Percentiles rank a stretch among this genome's conserved stretches.
phyloP scores from a whole-genome alignment of 2,329 filamentous ascomycete genomes.

The Penicillium vulpinum region DNA sequence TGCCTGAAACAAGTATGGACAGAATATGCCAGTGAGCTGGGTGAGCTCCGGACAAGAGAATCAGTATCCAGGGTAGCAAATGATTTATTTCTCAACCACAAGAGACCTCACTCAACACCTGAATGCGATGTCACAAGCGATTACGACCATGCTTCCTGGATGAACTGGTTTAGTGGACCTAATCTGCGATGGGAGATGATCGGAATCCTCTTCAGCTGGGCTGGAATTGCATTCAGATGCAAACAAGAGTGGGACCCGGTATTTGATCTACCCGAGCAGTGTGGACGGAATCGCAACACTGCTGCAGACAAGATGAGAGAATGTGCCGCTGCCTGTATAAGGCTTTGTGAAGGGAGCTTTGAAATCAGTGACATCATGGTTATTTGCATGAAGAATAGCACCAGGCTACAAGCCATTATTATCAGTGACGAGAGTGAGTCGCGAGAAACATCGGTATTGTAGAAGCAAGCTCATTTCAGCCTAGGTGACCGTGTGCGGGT shows the following conservation, averaged over 20 bases:
- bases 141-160: background rate
- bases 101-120: background rate
- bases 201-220: background rate
- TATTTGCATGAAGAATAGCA: slow-evolving; percentile 5
- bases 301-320: slow-evolving; percentile 1
- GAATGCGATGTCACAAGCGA: background rate
- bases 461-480: background rate
- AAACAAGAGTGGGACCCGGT: slow-evolving; percentile 1
- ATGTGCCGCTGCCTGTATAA: background rate
- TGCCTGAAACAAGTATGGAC: slow-evolving; percentile 2
- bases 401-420: background rate
- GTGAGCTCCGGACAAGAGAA: background rate
- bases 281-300: background rate
- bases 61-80: background rate
- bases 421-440: background rate
- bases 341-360: background rate
- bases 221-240: background rate
- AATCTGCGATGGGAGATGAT: slow-evolving; percentile 4
- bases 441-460: too few relatives aligned
- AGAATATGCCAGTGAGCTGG: background rate
- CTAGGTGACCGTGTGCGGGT: background rate
- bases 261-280: background rate
- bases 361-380: slow-evolving; percentile 1
- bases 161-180: background rate
- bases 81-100: background rate